These are phyloP conservation scores for Magnolia kwangsiensis DNA, from an alignment of 164 flowering plant genomes.

Conservation along the genomic window DNA sequence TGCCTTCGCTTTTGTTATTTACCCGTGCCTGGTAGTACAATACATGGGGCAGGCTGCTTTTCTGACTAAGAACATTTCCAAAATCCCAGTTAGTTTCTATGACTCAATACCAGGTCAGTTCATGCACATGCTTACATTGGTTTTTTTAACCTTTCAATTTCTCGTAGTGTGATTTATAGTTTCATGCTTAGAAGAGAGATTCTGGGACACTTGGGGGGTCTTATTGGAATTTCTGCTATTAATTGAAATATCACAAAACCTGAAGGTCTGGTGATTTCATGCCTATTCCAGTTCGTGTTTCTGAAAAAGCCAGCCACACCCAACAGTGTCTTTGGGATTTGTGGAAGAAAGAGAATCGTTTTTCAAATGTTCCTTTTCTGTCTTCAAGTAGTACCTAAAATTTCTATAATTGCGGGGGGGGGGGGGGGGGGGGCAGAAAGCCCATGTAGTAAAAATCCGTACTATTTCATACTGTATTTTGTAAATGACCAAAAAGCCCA, in stretches of 20 bases:
- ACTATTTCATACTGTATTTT: too few species aligned
- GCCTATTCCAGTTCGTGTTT: neutral
- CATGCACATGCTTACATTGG: too few species aligned
- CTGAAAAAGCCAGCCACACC: neutral
- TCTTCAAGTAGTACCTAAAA: too few species aligned
- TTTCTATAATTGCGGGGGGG: too few species aligned
- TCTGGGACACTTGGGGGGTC: neutral
- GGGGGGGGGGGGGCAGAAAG: too few species aligned
- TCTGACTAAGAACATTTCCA: constrained; percentile 52
- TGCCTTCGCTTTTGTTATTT: constrained; percentile 64
- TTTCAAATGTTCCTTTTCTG: too few species aligned
- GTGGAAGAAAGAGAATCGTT: too few species aligned
- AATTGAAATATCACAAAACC: neutral
- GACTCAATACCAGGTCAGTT: constrained; percentile 3
- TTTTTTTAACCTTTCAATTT: neutral
- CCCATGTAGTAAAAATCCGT: too few species aligned
- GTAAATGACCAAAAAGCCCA: too few species aligned
- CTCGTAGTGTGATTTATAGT: neutral
- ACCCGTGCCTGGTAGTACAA: constrained; percentile 74
- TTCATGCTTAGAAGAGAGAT: neutral
- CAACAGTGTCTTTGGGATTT: too few species aligned
- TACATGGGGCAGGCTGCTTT: constrained; percentile 95
- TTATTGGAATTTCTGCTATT: neutral
- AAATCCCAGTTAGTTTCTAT: constrained; percentile 54
- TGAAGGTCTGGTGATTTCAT: neutral